These are phyloP conservation scores for Xylariaceae sp. DNA, from an alignment of 2,329 filamentous ascomycete genomes.

Conservation along the genomic window DNA sequence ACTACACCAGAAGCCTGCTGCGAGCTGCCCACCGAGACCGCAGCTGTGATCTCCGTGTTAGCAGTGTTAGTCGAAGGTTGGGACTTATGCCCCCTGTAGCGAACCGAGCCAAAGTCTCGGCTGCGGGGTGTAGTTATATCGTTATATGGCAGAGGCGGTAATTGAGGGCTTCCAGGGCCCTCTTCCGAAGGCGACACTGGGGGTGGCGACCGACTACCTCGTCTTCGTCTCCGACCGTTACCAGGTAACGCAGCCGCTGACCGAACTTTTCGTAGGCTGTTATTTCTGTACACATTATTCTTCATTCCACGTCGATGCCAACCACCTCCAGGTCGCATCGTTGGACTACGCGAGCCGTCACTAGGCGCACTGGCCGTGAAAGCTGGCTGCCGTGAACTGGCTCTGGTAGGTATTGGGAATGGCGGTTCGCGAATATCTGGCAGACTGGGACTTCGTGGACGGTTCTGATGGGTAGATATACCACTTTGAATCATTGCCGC, in stretches of 20 bases:
- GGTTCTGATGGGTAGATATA: conserved; percentile 64
- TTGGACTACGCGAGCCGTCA: conserved; percentile 77
- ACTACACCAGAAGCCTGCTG: conserved; percentile 77
- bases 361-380: conserved; percentile 62
- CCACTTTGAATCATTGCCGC: conserved; percentile 79
- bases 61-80: conserved; percentile 61
- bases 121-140: conserved; percentile 63
- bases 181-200: conserved; percentile 67
- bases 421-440: conserved; percentile 66
- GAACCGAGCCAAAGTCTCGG: conserved; percentile 38
- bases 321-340: conserved; percentile 47
- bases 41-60: conserved; percentile 43
- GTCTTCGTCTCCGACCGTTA: conserved; percentile 48
- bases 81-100: conserved; percentile 49
- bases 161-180: conserved; percentile 64
- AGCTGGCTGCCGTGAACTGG: conserved; percentile 77
- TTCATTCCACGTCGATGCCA: conserved; percentile 53
- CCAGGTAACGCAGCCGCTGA: conserved; percentile 74
- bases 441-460: conserved; percentile 64
- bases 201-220: conserved; percentile 59
- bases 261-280: conserved; percentile 76
- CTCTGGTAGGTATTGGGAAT: conserved; percentile 86
- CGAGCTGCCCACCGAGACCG: conserved; percentile 54
- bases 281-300: conserved; percentile 51
- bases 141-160: conserved; percentile 72